Base-by-base conservation (phyloP, 108 stramenopile species). In the Skeletonema menzelii region DNA sequence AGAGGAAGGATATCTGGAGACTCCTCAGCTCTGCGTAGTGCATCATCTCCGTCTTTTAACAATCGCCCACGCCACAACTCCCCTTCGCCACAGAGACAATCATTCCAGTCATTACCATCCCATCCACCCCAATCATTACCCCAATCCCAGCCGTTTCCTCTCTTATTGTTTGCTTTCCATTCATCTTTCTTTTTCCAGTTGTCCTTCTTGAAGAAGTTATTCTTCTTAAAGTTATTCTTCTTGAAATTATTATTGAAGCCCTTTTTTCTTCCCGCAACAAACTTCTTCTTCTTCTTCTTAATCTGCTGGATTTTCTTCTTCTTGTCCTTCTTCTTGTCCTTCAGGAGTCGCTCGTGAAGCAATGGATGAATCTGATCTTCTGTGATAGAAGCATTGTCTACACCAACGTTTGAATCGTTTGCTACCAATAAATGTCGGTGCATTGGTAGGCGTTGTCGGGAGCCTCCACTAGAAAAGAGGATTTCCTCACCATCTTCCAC, bases 41-140 rank as follows among this genome's bases (percentile, higher is more conserved):
- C 11, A 12, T 37, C 35, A 37, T 12, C 35, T 37, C 12, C 17
- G 5, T 47, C 17, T 5, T 19, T 17, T 47, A 47, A 19, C 15
- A 47, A 17, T 19, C 46, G 46, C n/a, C 46, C 46, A 47, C 46
- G 46, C 46, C 46, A 47, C 17, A n/a, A 47, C 19, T 47, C 46
- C 1, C 46, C 46, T 19, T 19, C 46, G 6, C 19, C 46, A 47
- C 46, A 47, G 46, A 47, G n/a, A 47, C 46, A 47, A 47, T 47
- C 46, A 47, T n/a, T 47, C 46, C 46, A 47, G 17, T 19, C 46
- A 47, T 47, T 47, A n/a, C 46, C 46, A 47, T 47, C 46, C 46
- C 46, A 47, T 6, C 46, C 46, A 47, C 46, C 46, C 46, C 46
- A 17, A 19, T 47, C 46, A n/a, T 47, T 47, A 19, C 5, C n/a